Conservation (phyloP, 805 yeast genomes). For the Metschnikowia bowlesiae region DNA sequence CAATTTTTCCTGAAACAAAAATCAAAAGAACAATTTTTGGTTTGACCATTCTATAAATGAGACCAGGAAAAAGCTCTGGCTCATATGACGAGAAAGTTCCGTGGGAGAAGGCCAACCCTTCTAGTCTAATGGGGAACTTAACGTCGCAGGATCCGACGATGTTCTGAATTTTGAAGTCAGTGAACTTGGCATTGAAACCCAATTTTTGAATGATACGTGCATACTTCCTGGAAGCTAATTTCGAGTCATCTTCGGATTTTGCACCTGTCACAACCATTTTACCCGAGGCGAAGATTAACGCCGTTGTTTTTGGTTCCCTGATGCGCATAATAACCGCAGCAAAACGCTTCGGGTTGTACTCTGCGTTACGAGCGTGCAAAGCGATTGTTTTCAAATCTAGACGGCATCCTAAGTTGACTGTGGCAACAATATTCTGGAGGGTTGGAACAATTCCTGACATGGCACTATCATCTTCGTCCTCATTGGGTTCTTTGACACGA, state of each 20-base stretch:
- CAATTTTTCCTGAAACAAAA: conserved; percentile 96
- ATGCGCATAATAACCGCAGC: conserved; percentile 99
- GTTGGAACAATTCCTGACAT: conserved; percentile 97
- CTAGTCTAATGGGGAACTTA: conserved; percentile 93
- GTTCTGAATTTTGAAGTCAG: conserved; percentile 96
- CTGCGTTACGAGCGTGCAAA: conserved; percentile 97
- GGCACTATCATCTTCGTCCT: conserved; percentile 58
- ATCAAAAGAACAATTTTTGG: conserved; percentile 95
- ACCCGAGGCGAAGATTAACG: conserved; percentile 95
- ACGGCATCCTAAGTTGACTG: conserved; percentile 94
- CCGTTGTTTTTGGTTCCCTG: conserved; percentile 97
- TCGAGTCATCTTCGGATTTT: conserved; percentile 97
- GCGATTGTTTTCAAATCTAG: conserved; percentile 96
- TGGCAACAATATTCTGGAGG: conserved; percentile 91
- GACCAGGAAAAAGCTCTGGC: conserved; percentile 96
- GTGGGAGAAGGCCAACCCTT: conserved; percentile 96
- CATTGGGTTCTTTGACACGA: conserved; percentile 32
- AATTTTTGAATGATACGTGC: conserved; percentile 97
- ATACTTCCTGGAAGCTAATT: conserved; percentile 93
- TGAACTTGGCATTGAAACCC: conserved; percentile 96
- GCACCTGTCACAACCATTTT: conserved; percentile 99
- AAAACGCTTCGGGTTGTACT: conserved; percentile 96
- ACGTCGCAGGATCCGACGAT: conserved; percentile 99
- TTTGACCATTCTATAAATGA: conserved; percentile 98
- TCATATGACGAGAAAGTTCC: conserved; percentile 98